Evolutionary conservation across 1,284 basidiomycete genomes (phyloP).

Genomic region (Lignosus rhinocerotis): DNA sequence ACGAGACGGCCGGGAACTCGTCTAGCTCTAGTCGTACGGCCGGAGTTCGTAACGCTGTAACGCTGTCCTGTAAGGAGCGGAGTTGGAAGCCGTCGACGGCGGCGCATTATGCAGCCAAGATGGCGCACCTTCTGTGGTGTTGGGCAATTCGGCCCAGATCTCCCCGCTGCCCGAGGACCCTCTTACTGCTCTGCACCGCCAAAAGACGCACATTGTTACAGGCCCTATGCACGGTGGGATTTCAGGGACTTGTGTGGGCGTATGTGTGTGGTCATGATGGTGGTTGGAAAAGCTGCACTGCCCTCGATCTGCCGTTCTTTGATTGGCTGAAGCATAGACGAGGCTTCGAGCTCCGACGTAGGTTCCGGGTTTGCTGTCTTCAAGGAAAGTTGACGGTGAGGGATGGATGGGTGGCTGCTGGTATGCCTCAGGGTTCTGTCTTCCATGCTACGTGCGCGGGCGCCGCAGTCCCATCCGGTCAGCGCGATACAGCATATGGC

Average conservation of each 20-base stretch:
- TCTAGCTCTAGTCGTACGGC: slow-evolving; percentile 2
- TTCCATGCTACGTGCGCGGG: neutral
- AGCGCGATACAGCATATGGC: neutral
- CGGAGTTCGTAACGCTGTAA: neutral
- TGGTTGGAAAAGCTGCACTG: neutral
- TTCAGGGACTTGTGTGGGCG: neutral
- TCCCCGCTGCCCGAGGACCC: neutral
- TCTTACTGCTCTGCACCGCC: neutral
- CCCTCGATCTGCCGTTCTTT: neutral
- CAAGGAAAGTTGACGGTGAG: neutral
- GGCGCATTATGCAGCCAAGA: neutral
- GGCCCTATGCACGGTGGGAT: neutral
- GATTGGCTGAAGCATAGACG: neutral
- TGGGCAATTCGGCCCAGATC: neutral
- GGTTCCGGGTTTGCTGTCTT: neutral
- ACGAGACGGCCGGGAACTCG: slow-evolving; percentile 36
- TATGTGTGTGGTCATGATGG: neutral
- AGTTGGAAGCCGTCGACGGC: neutral
- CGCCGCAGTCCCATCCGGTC: neutral
- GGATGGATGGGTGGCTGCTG: neutral
- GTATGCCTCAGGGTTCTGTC: neutral
- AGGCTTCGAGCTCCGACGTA: neutral
- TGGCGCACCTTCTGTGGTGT: neutral
- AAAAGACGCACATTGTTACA: neutral
- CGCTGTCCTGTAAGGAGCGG: neutral